Conservation (phyloP, 176 grass and related monocot genomes). For the Cocos nucifera region DNA sequence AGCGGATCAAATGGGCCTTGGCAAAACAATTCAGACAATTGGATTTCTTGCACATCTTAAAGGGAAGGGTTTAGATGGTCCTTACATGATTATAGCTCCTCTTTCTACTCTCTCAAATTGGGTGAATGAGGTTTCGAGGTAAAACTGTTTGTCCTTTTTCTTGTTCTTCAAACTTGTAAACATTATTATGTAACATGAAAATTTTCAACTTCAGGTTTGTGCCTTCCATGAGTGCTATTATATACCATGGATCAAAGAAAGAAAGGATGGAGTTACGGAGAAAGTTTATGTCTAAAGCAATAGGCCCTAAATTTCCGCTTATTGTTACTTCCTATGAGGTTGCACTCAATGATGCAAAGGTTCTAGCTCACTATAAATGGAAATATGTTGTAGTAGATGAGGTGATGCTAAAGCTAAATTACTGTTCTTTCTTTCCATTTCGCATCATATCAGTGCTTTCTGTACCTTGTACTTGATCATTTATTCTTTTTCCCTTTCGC, state of each 20-base stretch:
- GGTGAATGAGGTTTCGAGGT: slow-evolving; percentile 83
- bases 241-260: slow-evolving; percentile 77
- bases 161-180: neutral
- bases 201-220: slow-evolving; percentile 54
- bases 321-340: slow-evolving; percentile 86
- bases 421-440: neutral
- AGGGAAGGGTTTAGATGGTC: slow-evolving; percentile 83
- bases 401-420: slow-evolving; percentile 26
- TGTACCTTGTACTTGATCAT: slow-evolving; percentile 1
- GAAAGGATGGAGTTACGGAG: slow-evolving; percentile 64
- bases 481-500: slow-evolving; percentile 8
- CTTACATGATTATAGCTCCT: slow-evolving; percentile 86
- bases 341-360: slow-evolving; percentile 60
- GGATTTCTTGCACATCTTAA: slow-evolving; percentile 94
- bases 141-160: slow-evolving; percentile 11
- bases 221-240: slow-evolving; percentile 58
- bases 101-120: slow-evolving; percentile 98
- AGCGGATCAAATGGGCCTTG: slow-evolving; percentile 98
- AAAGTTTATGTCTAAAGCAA: slow-evolving; percentile 61
- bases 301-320: slow-evolving; percentile 56
- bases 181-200: slow-evolving; percentile 13
- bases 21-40: slow-evolving; percentile 97
- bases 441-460: neutral
- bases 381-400: slow-evolving; percentile 94
- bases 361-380: slow-evolving; percentile 73